Base-by-base conservation (phyloP, 805 yeast genomes). In the Pichia manshurica region DNA sequence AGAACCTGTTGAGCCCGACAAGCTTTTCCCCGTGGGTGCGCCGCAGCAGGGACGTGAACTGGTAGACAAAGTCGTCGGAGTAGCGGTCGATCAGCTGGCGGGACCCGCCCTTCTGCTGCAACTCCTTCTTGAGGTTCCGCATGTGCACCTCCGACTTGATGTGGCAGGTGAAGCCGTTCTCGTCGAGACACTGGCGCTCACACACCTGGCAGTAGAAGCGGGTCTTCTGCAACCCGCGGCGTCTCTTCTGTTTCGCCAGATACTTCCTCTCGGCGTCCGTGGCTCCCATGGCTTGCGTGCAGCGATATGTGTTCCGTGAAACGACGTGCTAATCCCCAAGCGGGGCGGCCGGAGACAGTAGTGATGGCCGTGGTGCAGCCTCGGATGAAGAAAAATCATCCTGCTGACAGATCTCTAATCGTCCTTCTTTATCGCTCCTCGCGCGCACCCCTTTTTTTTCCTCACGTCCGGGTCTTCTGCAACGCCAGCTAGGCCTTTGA, bases 101-200 rank as follows among this genome's bases (percentile, higher is more conserved):
- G n/a, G n/a, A n/a, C n/a, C n/a, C n/a, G n/a, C n/a, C n/a, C n/a
- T n/a, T n/a, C n/a, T n/a, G n/a, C n/a, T n/a, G n/a, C n/a, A 25
- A 10, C 29, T 25, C 69, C 17, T 38, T 34, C 1, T 72, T 64
- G 39, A 85, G 75, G 45, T 77, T 78, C 17, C 78, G 75, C 41
- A 76, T 65, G 61, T 93, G 99, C 1, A 85, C 72, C 39, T 86
- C 87, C n/a, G 95, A 81, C 53, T 74, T 73, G n/a, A 83, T 74
- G 63, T 93, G 99, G 58, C 91, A 84, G 58, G 85, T 84, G 70
- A 86, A 93, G 22, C 99, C 99, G 66, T 93, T 91, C 53, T 86
- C 95, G 63, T 95, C 99, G 47, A 97, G 70, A 63, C 98, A 90
- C 67, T 93, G 99, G 59, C 91, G 88, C 61, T 75, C 79, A 60